A percentile compares a stretch with the other conserved stretches of the same genome.
Evolutionary conservation across 768 basidiomycete species (phyloP).

Genomic region (Podaxis sp.): DNA sequence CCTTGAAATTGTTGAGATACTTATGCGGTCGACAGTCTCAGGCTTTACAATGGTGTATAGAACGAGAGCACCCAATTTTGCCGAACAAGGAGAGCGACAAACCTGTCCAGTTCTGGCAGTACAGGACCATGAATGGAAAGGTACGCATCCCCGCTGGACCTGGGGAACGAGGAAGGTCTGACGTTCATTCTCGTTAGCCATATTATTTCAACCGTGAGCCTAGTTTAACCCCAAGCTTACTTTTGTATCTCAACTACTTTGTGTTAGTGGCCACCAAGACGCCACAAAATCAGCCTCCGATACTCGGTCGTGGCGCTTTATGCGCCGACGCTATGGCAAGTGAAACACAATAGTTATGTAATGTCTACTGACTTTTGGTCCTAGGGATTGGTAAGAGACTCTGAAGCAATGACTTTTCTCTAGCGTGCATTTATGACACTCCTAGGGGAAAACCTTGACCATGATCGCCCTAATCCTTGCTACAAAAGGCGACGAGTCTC

Average conservation of each 20-base stretch:
- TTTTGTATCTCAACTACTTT: background rate
- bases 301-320: constrained; percentile 80
- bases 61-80: constrained; percentile 73
- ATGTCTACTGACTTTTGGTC: constrained; percentile 5
- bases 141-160: constrained; percentile 32
- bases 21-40: constrained; percentile 51
- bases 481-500: constrained; percentile 64
- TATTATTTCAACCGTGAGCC: constrained; percentile 71
- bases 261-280: constrained; percentile 74
- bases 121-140: constrained; percentile 54
- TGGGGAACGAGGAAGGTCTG: background rate
- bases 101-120: constrained; percentile 90
- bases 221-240: background rate
- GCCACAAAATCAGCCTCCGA: constrained; percentile 63
- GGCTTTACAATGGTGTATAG: constrained; percentile 84
- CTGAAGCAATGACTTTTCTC: background rate
- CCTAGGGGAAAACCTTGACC: constrained; percentile 83
- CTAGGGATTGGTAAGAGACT: constrained; percentile 43
- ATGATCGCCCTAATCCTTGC: constrained; percentile 81
- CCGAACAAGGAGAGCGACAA: constrained; percentile 66
- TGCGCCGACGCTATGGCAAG: constrained; percentile 87
- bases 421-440: background rate
- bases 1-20: background rate
- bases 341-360: background rate
- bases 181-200: constrained; percentile 29